phyloP scores from a whole-genome alignment of 73 alveolate genomes.

The Paramecium caudatum region DNA sequence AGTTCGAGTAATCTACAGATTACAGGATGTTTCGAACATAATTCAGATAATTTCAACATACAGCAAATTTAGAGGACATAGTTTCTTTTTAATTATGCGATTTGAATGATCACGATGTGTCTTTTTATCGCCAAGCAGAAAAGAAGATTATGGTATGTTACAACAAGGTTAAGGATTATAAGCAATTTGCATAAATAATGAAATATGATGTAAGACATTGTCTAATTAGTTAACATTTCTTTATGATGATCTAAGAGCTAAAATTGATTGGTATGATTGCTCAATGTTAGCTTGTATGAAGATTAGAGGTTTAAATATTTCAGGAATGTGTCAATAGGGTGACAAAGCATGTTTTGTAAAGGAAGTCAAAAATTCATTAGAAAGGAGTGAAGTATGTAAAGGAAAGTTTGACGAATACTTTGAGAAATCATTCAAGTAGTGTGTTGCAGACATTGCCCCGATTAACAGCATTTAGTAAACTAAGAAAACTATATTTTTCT shows the following conservation, averaged over 20 bases:
- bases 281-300: slow-evolving; percentile 63
- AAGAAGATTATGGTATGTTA: slow-evolving; percentile 45
- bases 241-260: slow-evolving; percentile 62
- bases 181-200: slow-evolving; percentile 18
- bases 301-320: slow-evolving; percentile 41
- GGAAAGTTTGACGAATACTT: slow-evolving; percentile 56
- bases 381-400: slow-evolving; percentile 61
- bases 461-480: slow-evolving; percentile 8
- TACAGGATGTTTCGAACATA: slow-evolving; percentile 46
- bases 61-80: background rate
- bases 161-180: slow-evolving; percentile 32
- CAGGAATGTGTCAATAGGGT: slow-evolving; percentile 2
- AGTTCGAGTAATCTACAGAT: slow-evolving; percentile 41
- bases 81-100: slow-evolving; percentile 40
- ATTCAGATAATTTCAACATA: slow-evolving; percentile 49
- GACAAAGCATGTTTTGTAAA: slow-evolving; percentile 27
- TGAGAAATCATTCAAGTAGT: slow-evolving; percentile 44
- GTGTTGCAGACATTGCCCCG: slow-evolving; percentile 41
- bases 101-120: background rate
- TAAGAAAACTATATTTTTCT: slow-evolving; percentile 34
- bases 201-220: slow-evolving; percentile 52
- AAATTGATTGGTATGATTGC: slow-evolving; percentile 59
- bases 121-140: slow-evolving; percentile 15
- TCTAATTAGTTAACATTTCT: background rate
- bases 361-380: background rate